Conservation (phyloP, 2,329 filamentous ascomycete genomes). For the Penicillium digitatum region DNA sequence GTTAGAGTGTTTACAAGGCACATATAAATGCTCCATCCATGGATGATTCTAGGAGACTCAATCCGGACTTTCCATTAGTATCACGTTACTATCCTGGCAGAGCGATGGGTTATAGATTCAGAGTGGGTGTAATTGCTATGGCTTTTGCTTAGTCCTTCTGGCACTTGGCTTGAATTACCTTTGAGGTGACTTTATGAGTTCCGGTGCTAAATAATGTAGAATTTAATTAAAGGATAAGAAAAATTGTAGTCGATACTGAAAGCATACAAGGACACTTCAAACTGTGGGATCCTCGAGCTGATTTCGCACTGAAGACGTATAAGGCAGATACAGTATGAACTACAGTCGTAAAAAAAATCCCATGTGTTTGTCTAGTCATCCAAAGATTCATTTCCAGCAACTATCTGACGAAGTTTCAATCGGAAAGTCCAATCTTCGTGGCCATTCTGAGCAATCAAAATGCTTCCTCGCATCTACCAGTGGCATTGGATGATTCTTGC, state of each 20-base stretch:
- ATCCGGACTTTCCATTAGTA: rapidly evolving
- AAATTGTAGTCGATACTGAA: background rate
- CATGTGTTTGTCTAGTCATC: background rate
- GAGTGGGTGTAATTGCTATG: background rate
- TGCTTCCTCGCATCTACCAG: no score
- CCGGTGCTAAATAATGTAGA: background rate
- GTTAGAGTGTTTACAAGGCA: no score
- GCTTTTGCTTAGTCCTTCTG: background rate
- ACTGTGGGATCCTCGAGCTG: background rate
- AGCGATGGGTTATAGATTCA: background rate
- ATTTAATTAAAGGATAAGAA: background rate
- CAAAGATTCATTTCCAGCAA: background rate
- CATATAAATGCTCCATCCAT: background rate
- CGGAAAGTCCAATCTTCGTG: background rate
- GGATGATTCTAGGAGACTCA: background rate
- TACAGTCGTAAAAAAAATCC: rapidly evolving
- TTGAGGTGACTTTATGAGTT: background rate
- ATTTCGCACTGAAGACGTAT: background rate
- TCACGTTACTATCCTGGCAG: no score
- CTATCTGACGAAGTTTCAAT: background rate
- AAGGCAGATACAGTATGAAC: background rate
- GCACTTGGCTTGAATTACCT: background rate
- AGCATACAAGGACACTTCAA: background rate
- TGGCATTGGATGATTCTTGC: background rate
- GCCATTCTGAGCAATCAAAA: background rate